Percentiles rank a stretch among this genome's conserved stretches.
phyloP scores from a whole-genome alignment of 768 basidiomycete genomes.

The Pulveroboletus ravenelii region DNA sequence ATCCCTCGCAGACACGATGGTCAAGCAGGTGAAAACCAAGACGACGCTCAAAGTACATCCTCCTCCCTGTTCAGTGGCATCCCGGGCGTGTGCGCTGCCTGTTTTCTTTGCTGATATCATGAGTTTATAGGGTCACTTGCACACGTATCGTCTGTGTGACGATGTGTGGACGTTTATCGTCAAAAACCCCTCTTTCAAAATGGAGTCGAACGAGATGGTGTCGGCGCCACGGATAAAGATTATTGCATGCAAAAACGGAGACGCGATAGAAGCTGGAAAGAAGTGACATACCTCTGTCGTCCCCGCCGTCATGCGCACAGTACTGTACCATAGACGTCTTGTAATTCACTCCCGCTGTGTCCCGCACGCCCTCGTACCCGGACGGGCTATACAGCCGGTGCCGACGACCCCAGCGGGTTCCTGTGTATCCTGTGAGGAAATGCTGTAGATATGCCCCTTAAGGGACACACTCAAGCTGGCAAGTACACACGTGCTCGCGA shows the following conservation, averaged over 20 bases:
- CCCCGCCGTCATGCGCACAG: not conserved
- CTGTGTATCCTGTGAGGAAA: slow-evolving; percentile 7
- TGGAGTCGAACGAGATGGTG: slow-evolving; percentile 85
- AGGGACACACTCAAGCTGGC: not conserved
- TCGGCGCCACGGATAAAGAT: slow-evolving; percentile 84
- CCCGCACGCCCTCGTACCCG: not conserved
- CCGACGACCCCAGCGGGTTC: slow-evolving; percentile 1
- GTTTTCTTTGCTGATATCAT: slow-evolving; percentile 1
- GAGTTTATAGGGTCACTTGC: slow-evolving; percentile 67
- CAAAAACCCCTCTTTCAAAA: slow-evolving; percentile 89
- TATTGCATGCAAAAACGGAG: slow-evolving; percentile 96
- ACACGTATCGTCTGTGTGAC: slow-evolving; percentile 90
- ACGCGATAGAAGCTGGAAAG: slow-evolving; percentile 79
- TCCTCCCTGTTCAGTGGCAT: not conserved
- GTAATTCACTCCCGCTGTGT: slow-evolving; percentile 26
- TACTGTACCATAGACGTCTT: slow-evolving; percentile 26
- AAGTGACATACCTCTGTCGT: slow-evolving; percentile 42
- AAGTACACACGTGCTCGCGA: slow-evolving; percentile 21
- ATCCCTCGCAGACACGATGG: slow-evolving; percentile 87
- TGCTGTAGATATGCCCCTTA: slow-evolving; percentile 4
- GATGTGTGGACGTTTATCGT: slow-evolving; percentile 99
- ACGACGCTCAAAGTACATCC: slow-evolving; percentile 78
- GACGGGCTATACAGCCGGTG: not conserved
- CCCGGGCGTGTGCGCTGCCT: not conserved
- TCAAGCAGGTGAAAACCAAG: slow-evolving; percentile 92